Conservation (phyloP, 345 rosid species). For the Brassica nigra region DNA sequence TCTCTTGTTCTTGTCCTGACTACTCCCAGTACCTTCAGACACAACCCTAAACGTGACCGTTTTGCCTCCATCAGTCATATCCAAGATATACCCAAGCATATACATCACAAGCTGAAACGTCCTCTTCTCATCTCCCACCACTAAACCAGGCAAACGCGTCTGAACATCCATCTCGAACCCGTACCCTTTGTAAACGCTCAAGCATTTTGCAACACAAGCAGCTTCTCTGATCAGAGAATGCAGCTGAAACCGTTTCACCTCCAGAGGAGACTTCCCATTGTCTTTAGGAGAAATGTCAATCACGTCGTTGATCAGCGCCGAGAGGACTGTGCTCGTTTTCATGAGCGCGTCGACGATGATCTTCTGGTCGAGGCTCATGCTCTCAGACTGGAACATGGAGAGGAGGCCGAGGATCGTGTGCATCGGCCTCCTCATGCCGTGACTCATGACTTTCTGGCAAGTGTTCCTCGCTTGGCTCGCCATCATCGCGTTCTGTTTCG, state of each 20-base stretch:
- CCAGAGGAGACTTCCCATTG: conserved; percentile 67
- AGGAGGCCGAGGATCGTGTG: conserved; percentile 88
- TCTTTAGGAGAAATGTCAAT: conserved; percentile 77
- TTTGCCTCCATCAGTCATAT: conserved; percentile 58
- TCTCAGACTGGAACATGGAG: conserved; percentile 69
- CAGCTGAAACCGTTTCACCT: conserved; percentile 64
- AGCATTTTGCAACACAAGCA: conserved; percentile 81
- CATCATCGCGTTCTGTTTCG: conserved; percentile 87
- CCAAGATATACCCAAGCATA: conserved; percentile 81
- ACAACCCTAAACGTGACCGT: conserved; percentile 60
- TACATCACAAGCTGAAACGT: conserved; percentile 91
- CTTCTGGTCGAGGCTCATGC: conserved; percentile 62
- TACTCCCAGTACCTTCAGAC: conserved; percentile 46
- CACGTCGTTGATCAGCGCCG: conserved; percentile 74
- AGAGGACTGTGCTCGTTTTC: conserved; percentile 71
- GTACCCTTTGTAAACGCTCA: conserved; percentile 69
- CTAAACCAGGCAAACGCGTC: conserved; percentile 71
- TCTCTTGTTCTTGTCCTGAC: conserved; percentile 56
- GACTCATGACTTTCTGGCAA: conserved; percentile 94
- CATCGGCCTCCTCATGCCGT: conserved; percentile 96
- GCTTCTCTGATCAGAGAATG: conserved; percentile 83
- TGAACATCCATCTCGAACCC: conserved; percentile 68
- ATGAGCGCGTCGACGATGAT: conserved; percentile 67
- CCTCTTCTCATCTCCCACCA: conserved; percentile 83
- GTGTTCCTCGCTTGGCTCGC: conserved; percentile 89